Evolutionary conservation across 2,329 filamentous ascomycete genomes (phyloP), one percentile per base, ranked within the genome.

Genomic region (Xylaria digitata): DNA sequence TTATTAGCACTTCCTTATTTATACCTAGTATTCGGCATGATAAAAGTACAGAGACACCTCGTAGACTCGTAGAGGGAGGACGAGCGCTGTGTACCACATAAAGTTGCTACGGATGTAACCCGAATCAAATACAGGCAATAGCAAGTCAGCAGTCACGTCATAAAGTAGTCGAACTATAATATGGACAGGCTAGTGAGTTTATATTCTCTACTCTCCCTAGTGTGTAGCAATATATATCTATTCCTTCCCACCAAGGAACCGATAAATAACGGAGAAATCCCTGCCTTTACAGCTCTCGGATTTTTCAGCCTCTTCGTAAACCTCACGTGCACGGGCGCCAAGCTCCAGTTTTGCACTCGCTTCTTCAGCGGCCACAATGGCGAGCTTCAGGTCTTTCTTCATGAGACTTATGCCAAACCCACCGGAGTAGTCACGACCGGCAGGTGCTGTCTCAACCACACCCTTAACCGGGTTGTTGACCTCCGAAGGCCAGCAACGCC

Each of bases 401-500:
- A 96, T 95, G 71, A 96, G 80, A 45, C 85, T 84, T 63, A 95
- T 87, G 1, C 91, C 91, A 71, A 95, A 96, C 0, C 92, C 92
- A 52, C 92, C 92, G 19, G 82, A 80, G 74, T 94, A 99, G 61
- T 91, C 94, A 63, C 91, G 85, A 61, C 85, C 87, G 0, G 94
- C 91, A 0, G 95, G 94, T 1, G 93, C 87, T 0, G 86, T 87
- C 67, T 90, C 89, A 23, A 95, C 85, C 0, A 97, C 94, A 15
- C 94, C 94, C 11, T 89, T 89, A 2, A 98, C 94, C 0, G 96
- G 96, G 77, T 98, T 98, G 81, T 99, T 99, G 69, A 97, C 84
- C 81, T 97, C 94, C 74, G 91, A 96, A 0, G 95, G 94, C 96
- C 96, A 99, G 84, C 94, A 98, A 71, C 86, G 88, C n/a, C 96